Evolutionary conservation across 2,329 filamentous ascomycete species (phyloP).

Genomic region (Juglanconis oblonga): DNA sequence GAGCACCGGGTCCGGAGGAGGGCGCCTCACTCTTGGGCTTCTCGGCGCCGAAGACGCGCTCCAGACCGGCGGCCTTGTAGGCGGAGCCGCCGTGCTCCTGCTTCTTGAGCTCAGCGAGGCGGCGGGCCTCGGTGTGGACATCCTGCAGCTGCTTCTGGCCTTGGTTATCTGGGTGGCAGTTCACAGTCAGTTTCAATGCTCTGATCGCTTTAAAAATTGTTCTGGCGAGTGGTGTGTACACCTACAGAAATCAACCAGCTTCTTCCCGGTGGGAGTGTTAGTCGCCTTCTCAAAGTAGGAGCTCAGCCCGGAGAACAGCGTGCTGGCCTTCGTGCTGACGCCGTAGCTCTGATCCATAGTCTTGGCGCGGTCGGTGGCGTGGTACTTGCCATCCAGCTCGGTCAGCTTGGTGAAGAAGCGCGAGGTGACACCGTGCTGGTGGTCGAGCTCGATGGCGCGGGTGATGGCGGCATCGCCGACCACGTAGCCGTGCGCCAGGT

Average conservation of each 20-base stretch:
- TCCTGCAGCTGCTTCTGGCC: conserved; percentile 88
- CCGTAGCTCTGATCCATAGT: conserved; percentile 82
- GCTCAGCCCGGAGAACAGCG: conserved; percentile 61
- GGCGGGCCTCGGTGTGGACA: conserved; percentile 85
- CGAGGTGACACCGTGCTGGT: conserved; percentile 79
- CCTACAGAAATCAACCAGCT: conserved; percentile 74
- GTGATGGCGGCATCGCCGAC: conserved; percentile 74
- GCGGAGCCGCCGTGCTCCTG: conserved; percentile 57
- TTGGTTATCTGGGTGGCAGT: conserved; percentile 53
- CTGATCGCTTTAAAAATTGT: neutral
- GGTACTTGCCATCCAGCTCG: conserved; percentile 79
- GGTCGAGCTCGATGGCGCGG: conserved; percentile 81
- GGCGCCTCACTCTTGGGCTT: conserved; percentile 31
- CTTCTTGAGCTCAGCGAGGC: conserved; percentile 85
- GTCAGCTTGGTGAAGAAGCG: conserved; percentile 76
- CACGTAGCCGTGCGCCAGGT: conserved; percentile 91
- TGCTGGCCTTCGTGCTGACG: conserved; percentile 69
- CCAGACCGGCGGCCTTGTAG: conserved; percentile 56
- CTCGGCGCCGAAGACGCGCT: conserved; percentile 56
- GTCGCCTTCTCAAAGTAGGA: conserved; percentile 95
- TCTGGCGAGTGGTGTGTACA: neutral
- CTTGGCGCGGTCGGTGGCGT: conserved; percentile 82
- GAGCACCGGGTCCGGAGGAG: conserved; percentile 15
- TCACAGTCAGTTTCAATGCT: neutral
- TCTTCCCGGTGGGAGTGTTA: conserved; percentile 83